phyloP scores from a whole-genome alignment of 768 basidiomycete species.

The Boletus speciosus region DNA sequence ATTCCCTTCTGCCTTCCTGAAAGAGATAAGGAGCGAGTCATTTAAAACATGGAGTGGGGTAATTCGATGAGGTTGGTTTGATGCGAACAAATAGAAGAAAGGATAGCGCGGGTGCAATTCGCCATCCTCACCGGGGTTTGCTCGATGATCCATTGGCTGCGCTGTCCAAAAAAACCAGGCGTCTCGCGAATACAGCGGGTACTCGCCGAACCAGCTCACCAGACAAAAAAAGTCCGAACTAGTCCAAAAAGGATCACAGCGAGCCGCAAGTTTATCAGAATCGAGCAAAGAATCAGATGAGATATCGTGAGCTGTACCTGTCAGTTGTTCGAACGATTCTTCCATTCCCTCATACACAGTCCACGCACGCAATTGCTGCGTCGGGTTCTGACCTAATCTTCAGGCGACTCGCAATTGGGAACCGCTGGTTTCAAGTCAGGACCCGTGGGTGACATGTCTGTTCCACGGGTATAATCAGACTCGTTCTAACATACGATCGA shows the following conservation, averaged over 20 bases:
- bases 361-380: neutral
- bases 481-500: conserved; percentile 1
- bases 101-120: neutral
- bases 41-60: neutral
- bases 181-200: neutral
- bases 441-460: neutral
- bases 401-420: neutral
- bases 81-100: neutral
- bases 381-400: neutral
- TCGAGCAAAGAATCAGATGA: neutral
- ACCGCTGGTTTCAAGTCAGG: neutral
- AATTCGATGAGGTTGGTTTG: neutral
- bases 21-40: neutral
- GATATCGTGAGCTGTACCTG: neutral
- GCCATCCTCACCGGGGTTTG: neutral
- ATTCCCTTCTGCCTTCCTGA: neutral
- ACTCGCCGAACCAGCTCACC: conserved; percentile 9
- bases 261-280: neutral
- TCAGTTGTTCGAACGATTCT: neutral
- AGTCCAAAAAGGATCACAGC: neutral
- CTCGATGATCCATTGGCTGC: neutral
- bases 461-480: neutral
- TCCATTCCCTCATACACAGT: neutral
- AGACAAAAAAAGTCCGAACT: neutral
- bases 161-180: neutral